Evolutionary conservation across 2,329 filamentous ascomycete species (phyloP).

Genomic region (Aspergillus hortae): DNA sequence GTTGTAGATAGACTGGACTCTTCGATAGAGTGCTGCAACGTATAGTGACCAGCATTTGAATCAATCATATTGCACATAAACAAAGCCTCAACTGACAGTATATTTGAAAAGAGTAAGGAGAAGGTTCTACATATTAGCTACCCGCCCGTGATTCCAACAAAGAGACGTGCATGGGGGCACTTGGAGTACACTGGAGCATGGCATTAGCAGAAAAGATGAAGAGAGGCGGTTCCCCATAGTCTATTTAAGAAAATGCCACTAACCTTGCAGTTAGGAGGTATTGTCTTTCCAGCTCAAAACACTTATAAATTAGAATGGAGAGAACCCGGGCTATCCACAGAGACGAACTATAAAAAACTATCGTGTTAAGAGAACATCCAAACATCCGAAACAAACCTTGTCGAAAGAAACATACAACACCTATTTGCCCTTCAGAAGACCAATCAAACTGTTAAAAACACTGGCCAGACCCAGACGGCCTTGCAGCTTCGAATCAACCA

Average conservation of each 20-base stretch:
- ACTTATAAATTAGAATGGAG: too few species aligned
- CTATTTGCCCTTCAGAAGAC: not conserved
- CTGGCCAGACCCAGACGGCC: not conserved
- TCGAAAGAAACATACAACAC: too few species aligned
- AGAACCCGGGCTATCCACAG: too few species aligned
- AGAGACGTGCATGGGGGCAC: conserved; percentile 12
- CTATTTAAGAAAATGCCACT: too few species aligned
- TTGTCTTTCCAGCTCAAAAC: too few species aligned
- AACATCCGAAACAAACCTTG: too few species aligned
- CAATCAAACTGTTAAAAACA: not conserved
- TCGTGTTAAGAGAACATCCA: too few species aligned
- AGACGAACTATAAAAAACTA: too few species aligned
- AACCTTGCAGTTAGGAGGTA: too few species aligned
- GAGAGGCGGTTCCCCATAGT: not conserved
- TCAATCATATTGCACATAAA: not conserved
- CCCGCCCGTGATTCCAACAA: conserved; percentile 10
- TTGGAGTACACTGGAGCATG: not conserved
- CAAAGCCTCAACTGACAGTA: too few species aligned
- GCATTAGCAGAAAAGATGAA: not conserved
- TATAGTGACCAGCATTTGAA: not conserved
- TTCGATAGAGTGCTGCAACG: not conserved
- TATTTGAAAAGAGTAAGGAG: too few species aligned
- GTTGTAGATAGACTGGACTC: conserved; percentile 12
- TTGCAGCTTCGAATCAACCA: not conserved
- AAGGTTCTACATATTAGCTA: conserved; percentile 2